Percentiles rank a stretch among this genome's conserved stretches.
Evolutionary conservation across 1,284 basidiomycete species (phyloP).

Genomic region (Cutaneotrichosporon spelunceum): DNA sequence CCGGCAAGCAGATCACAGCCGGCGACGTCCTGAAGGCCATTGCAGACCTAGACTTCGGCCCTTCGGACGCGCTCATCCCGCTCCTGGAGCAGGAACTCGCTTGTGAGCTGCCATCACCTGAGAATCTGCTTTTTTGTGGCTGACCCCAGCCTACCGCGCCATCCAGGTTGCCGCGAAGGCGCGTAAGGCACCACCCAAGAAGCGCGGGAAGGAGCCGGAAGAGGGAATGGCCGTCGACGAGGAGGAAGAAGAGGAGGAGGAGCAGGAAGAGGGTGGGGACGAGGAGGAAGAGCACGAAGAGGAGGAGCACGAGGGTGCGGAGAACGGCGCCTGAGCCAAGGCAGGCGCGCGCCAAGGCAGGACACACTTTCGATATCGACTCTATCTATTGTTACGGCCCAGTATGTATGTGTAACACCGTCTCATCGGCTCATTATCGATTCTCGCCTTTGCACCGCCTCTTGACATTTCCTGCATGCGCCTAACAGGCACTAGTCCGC

Average conservation of each 20-base stretch:
- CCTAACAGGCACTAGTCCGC: constrained; percentile 6
- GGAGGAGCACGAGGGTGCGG: constrained; percentile 16
- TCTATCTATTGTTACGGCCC: not conserved
- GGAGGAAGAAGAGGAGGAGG: constrained; percentile 46
- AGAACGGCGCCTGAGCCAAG: constrained; percentile 30
- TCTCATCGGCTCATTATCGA: not conserved
- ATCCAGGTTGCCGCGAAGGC: constrained; percentile 30
- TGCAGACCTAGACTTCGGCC: constrained; percentile 68
- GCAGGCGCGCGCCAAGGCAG: constrained; percentile 52
- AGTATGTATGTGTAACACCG: not conserved
- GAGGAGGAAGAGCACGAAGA: constrained; percentile 21
- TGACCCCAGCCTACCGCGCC: constrained; percentile 37
- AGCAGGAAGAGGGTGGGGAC: constrained; percentile 24
- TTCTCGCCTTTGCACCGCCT: not conserved
- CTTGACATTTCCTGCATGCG: not conserved
- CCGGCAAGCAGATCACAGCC: constrained; percentile 82
- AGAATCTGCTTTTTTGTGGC: not conserved
- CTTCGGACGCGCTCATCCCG: constrained; percentile 63
- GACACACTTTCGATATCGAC: no score
- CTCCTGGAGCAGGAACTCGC: constrained; percentile 68
- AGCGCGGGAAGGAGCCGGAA: constrained; percentile 36
- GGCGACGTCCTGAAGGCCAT: constrained; percentile 83
- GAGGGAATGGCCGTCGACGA: constrained; percentile 20
- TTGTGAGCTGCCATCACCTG: constrained; percentile 58
- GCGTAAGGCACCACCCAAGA: constrained; percentile 34